phyloP scores from a whole-genome alignment of 2,329 filamentous ascomycete genomes.

The Byssochlamys sp. region DNA sequence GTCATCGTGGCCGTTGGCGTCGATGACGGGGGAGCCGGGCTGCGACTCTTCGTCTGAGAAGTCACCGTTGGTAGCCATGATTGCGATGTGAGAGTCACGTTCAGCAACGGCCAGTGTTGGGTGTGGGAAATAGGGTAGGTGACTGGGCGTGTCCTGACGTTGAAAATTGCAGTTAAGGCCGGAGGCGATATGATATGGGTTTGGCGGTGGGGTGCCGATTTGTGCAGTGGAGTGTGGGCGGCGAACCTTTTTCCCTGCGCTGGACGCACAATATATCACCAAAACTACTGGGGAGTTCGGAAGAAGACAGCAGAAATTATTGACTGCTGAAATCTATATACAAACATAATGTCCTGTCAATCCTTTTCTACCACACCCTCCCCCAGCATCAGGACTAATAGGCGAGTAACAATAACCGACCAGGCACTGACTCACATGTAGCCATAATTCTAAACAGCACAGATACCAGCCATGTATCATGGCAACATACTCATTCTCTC shows the following conservation, averaged over 20 bases:
- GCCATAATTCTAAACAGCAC: background rate
- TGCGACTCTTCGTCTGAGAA: constrained; percentile 47
- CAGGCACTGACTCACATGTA: background rate
- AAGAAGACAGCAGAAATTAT: background rate
- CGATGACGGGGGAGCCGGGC: constrained; percentile 45
- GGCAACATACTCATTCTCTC: background rate
- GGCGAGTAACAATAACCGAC: background rate
- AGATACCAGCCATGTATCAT: background rate
- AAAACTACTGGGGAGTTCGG: background rate
- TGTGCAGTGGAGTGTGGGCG: constrained; percentile 30
- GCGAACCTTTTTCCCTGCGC: constrained; percentile 9
- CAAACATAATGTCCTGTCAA: background rate
- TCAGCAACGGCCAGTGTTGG: constrained; percentile 6
- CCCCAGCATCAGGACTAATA: background rate
- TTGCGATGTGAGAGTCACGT: constrained; percentile 24
- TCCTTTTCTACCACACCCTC: background rate
- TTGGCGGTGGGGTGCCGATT: constrained; percentile 25
- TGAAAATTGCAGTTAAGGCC: constrained; percentile 26
- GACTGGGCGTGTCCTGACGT: constrained; percentile 12
- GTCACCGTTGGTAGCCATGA: constrained; percentile 49
- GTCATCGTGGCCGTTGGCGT: constrained; percentile 54
- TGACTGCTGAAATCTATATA: background rate
- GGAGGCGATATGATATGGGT: constrained; percentile 26
- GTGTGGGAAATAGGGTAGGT: constrained; percentile 3
- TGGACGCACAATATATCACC: background rate